Base-by-base conservation (phyloP, 805 yeast species). In the Saccharomycopsis microspora region DNA sequence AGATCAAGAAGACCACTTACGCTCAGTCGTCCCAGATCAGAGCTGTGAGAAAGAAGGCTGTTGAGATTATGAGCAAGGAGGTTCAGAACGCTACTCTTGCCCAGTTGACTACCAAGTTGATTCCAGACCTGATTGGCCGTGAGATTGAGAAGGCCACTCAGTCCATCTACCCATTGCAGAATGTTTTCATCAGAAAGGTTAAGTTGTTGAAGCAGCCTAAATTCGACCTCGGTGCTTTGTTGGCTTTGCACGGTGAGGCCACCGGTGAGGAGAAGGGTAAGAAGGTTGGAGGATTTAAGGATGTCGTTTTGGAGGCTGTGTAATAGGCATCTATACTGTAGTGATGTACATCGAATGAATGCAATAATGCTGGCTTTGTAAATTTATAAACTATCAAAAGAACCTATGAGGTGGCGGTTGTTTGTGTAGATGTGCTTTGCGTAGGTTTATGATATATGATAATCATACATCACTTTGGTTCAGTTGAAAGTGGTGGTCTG, bases 181-280 rank as follows among this genome's bases (percentile, higher is more conserved):
- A 90, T 78, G 95, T 89, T 67, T 94, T 88, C 83, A 85, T 90
- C 74, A 89, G 97, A 82, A 90, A 90, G 80, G 97, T 90, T 66
- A 90, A 90, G 82, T 81, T 90, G 71, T 86, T 90, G 75, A 90
- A 90, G 78, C 95, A 84, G 76, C 97, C 97, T 71, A 90, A 89
- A 79, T 87, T 89, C 80, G 97, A 90, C 73, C 82, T 90, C 67
- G 96, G 96, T 74, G 75, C 94, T 67, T 82, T 90, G 69, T 76
- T 90, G 71, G 82, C 97, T 67, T 85, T 90, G 68, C 97, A 90
- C 80, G 97, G 97, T 75, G 97, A 90, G 79, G 75, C 82, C 61
- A 68, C 88, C 59, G 76, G 82, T 69, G 96, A 89, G 71, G 95
- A 93, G 74, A 87, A 95, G 70, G 97, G 96, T 75, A 89, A 90